Evolutionary conservation across 208 protist species (phyloP), one percentile per base, ranked within the genome.

Genomic region (Acanthamoeba castellanii): DNA sequence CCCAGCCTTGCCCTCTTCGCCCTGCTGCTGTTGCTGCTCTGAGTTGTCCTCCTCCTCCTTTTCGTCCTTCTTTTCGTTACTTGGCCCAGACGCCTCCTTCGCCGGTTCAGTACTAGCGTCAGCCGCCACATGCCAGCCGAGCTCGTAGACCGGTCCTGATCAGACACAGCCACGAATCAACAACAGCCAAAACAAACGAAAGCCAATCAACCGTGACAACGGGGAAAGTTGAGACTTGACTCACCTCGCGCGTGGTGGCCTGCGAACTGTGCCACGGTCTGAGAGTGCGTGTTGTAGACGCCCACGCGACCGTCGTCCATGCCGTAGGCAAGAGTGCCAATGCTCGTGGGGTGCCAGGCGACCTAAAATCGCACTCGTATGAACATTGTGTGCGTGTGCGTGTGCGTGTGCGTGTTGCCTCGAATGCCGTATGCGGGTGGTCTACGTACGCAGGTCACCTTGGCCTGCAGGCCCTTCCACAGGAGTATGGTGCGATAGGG

Each of bases 91-190:
- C 52, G 13, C 52, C 16, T 66, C 25, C 59, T 66, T 66, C 59
- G 11, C 59, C 25, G 72, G 22, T 13, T 81, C 72, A 52, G 18
- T 13, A 27, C n/a, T 72, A 14, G 2, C 27, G 42, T 57, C 20
- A 25, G 81, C 25, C 50, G 81, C 81, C 30, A 25, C 6, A 42
- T 88, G 55, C 87, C 87, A 92, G 14, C 87, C 87, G n/a, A 92
- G 87, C 87, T 92, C 87, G 47, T 92, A 92, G n/a, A 92, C 66
- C 22, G 87, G 87, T 8, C 87, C 85, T 78, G 16, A 20, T 78
- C 70, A 45, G 70, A 5, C 30, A 16, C 16, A 22, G 32, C 8
- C 11, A 14, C 4, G 66, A 37, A 74, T 30, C 13, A 42, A n/a
- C 9, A 0, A 37, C 16, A 16, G 11, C 1, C 37, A 37, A 37